Percentiles rank a stretch among this genome's conserved stretches.
Evolutionary conservation across 2,329 filamentous ascomycete genomes (phyloP).

Genomic region (Alternaria solani): DNA sequence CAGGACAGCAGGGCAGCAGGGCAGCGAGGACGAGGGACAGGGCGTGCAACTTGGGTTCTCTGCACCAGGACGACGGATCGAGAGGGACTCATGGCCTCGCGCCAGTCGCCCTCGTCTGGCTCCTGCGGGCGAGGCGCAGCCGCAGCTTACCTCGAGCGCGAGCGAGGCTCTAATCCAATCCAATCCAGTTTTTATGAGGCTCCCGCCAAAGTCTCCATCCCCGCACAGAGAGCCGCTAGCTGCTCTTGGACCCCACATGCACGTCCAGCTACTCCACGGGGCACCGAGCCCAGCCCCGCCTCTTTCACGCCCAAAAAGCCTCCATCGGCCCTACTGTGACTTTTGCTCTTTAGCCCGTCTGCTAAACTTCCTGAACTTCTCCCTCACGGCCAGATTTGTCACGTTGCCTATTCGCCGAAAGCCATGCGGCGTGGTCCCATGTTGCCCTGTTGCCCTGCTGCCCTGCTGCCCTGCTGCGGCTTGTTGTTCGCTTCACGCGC

Average conservation of each 20-base stretch:
- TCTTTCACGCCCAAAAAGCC: constrained; percentile 1
- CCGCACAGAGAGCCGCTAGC: constrained; percentile 20
- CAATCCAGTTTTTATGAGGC: constrained; percentile 21
- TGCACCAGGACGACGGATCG: neutral
- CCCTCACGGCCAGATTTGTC: neutral
- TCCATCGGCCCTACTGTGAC: constrained; percentile 4
- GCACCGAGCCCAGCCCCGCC: constrained; percentile 11
- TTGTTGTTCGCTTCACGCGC: constrained; percentile 1
- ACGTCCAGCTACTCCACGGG: constrained; percentile 15
- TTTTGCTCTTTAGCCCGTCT: neutral
- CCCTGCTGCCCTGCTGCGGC: constrained; percentile 2
- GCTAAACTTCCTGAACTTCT: neutral
- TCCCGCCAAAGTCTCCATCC: constrained; percentile 21
- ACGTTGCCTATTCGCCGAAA: neutral
- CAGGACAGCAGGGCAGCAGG: neutral
- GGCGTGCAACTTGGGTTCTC: neutral
- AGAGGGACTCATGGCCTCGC: neutral
- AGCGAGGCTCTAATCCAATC: constrained; percentile 17
- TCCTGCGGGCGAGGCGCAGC: constrained; percentile 15
- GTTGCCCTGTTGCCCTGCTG: constrained; percentile 4
- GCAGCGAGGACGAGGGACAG: neutral
- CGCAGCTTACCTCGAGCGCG: constrained; percentile 17
- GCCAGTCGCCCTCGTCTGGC: constrained; percentile 1
- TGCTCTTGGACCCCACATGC: constrained; percentile 12
- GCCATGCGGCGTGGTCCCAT: neutral